A percentile compares a stretch with the other conserved stretches of the same genome.
phyloP scores from a whole-genome alignment of 805 yeast species.

The Saccharomyces paradoxus region DNA sequence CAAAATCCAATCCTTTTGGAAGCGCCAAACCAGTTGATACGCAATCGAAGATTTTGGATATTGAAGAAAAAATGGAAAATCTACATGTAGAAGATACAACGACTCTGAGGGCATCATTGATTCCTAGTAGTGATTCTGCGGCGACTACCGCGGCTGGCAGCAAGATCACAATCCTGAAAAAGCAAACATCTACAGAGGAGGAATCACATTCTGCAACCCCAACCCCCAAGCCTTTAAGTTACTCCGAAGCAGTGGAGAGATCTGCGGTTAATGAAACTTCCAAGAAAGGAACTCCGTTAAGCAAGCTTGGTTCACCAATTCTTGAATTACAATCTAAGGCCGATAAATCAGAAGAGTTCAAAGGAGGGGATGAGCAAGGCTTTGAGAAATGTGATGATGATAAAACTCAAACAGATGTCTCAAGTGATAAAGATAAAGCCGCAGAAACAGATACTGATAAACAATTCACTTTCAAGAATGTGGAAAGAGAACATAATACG shows the following conservation, averaged over 20 bases:
- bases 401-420: not conserved
- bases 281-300: not conserved
- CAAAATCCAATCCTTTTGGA: conserved; percentile 68
- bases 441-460: not conserved
- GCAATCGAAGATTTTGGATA: conserved; percentile 51
- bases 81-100: conserved; percentile 41
- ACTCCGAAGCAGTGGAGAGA: conserved; percentile 1
- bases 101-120: conserved; percentile 19
- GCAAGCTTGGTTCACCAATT: not conserved
- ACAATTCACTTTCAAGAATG: conserved; percentile 13
- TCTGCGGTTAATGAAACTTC: not conserved
- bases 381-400: not conserved
- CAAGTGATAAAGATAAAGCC: not conserved
- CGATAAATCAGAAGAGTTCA: not conserved
- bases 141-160: conserved; percentile 6
- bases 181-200: conserved; percentile 4
- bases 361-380: not conserved
- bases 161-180: conserved; percentile 17
- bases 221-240: conserved; percentile 1
- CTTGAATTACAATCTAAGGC: not conserved
- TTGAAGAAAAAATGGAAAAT: conserved; percentile 42
- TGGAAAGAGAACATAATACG: conserved; percentile 2
- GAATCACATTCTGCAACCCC: not conserved
- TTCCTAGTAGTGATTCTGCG: conserved; percentile 11
- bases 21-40: conserved; percentile 81